phyloP scores from a whole-genome alignment of 306 rosid genomes.

The Boehmeria nivea region DNA sequence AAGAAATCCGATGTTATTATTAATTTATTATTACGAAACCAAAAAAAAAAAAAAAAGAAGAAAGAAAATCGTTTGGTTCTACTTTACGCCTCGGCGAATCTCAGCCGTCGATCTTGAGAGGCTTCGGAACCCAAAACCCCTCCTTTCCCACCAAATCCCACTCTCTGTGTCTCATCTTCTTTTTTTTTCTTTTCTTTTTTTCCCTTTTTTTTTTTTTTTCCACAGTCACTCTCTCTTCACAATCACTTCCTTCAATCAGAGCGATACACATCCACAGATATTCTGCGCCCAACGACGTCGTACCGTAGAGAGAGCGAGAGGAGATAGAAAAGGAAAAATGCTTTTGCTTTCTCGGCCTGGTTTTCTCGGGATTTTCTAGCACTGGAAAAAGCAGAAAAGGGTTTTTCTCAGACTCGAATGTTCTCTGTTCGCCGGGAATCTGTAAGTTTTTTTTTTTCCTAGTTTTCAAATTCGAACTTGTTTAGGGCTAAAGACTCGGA shows the following conservation, averaged over 20 bases:
- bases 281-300: not conserved
- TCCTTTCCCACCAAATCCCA: conserved; percentile 5
- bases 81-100: not conserved
- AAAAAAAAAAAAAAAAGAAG: too few relatives aligned
- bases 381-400: not conserved
- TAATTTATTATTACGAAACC: too few relatives aligned
- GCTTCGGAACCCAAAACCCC: not conserved
- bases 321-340: not conserved
- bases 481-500: not conserved
- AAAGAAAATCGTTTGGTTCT: too few relatives aligned
- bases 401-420: not conserved
- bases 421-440: not conserved
- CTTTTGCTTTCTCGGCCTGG: not conserved
- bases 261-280: not conserved
- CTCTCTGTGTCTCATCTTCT: conserved; percentile 6
- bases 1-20: too few relatives aligned
- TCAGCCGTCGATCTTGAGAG: conserved; percentile 7
- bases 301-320: not conserved
- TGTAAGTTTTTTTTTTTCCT: not conserved
- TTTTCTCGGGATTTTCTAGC: not conserved
- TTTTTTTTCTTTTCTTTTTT: not conserved
- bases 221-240: conserved; percentile 9
- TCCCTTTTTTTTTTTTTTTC: not conserved
- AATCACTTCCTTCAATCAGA: not conserved
- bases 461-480: not conserved